Conservation (phyloP, 805 yeast genomes). For the Candida corydali region DNA sequence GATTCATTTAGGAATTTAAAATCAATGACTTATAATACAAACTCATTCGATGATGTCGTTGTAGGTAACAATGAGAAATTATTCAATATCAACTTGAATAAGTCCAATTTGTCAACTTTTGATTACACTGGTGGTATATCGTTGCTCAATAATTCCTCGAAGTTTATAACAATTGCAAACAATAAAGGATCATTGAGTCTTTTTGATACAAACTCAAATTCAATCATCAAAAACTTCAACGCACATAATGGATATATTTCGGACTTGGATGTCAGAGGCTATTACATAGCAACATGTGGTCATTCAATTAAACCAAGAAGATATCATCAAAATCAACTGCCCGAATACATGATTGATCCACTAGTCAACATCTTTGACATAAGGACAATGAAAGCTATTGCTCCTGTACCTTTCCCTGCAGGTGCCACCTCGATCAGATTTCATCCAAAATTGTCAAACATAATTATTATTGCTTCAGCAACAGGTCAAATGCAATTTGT, state of each 20-base stretch:
- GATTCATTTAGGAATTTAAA: conserved; percentile 18
- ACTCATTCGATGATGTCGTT: conserved; percentile 13
- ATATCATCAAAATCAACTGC: conserved; percentile 25
- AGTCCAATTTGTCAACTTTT: conserved; percentile 16
- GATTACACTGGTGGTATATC: conserved; percentile 44
- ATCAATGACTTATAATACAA: conserved; percentile 30
- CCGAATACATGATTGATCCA: conserved; percentile 55
- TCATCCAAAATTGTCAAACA: conserved; percentile 83
- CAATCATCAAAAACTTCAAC: conserved; percentile 47
- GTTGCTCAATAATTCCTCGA: conserved; percentile 41
- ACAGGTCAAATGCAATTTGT: conserved; percentile 82
- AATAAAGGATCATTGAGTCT: conserved; percentile 60
- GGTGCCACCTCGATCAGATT: conserved; percentile 83
- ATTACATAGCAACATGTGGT: conserved; percentile 76
- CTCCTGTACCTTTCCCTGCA: conserved; percentile 84
- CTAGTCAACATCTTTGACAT: conserved; percentile 80
- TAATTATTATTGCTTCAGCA: conserved; percentile 67
- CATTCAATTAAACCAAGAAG: conserved; percentile 61
- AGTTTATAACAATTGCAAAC: conserved; percentile 56
- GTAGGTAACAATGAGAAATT: conserved; percentile 12
- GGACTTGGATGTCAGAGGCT: conserved; percentile 61
- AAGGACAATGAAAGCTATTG: conserved; percentile 60
- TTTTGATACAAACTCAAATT: conserved; percentile 50
- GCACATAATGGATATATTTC: conserved; percentile 62
- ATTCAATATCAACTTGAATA: conserved; percentile 30